phyloP scores from a whole-genome alignment of 2,329 filamentous ascomycete genomes.

The Chaetomium olivaceum region DNA sequence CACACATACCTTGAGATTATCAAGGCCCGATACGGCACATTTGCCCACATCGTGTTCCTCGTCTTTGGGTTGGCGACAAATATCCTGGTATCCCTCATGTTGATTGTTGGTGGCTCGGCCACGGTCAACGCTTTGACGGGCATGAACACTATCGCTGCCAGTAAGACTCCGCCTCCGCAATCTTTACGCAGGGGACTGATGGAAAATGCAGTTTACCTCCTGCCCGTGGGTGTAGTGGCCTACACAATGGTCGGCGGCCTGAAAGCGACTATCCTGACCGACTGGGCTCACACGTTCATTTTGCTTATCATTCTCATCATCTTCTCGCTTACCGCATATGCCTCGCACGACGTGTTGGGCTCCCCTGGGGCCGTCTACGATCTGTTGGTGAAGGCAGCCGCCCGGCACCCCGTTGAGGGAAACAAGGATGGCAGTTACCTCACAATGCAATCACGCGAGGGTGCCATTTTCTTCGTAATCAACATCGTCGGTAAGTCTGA shows the following conservation, averaged over 20 bases:
- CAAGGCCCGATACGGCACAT: conserved; percentile 71
- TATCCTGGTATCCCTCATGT: conserved; percentile 84
- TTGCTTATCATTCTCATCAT: conserved; percentile 82
- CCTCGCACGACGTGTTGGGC: conserved; percentile 69
- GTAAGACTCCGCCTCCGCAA: conserved; percentile 16
- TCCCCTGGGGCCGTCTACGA: conserved; percentile 79
- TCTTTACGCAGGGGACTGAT: not conserved
- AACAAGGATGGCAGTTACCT: conserved; percentile 82
- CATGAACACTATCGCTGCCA: conserved; percentile 76
- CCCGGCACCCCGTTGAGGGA: conserved; percentile 71
- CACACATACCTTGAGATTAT: conserved; percentile 85
- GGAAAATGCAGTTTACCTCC: conserved; percentile 59
- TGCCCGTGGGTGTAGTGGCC: conserved; percentile 76
- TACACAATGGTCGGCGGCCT: conserved; percentile 80
- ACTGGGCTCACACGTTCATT: conserved; percentile 84
- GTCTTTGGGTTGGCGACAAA: conserved; percentile 82
- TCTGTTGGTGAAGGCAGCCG: conserved; percentile 67
- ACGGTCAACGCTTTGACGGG: conserved; percentile 72
- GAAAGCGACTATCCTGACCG: conserved; percentile 84
- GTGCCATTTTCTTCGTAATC: conserved; percentile 88
- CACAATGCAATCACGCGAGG: conserved; percentile 80
- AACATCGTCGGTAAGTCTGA: conserved; percentile 53
- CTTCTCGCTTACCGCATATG: conserved; percentile 81
- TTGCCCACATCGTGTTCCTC: conserved; percentile 76
- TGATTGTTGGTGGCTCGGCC: conserved; percentile 79